phyloP scores from a whole-genome alignment of 83 land plant species.

The Larix sibirica region DNA sequence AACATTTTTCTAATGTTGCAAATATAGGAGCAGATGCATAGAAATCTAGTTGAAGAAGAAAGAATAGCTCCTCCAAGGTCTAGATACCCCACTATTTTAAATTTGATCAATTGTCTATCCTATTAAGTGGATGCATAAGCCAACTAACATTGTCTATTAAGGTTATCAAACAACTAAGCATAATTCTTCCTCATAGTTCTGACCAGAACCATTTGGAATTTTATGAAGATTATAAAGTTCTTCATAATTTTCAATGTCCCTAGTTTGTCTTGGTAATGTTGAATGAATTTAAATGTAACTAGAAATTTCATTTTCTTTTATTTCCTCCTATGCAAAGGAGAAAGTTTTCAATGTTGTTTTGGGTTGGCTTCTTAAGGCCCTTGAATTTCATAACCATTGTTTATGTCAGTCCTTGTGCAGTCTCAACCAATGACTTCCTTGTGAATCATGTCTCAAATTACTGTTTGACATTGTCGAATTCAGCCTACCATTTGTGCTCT shows the following conservation, averaged over 20 bases:
- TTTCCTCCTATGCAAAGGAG: neutral
- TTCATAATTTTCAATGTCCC: neutral
- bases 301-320: neutral
- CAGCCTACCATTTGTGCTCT: too few relatives aligned
- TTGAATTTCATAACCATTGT: too few relatives aligned
- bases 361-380: too few relatives aligned
- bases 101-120: neutral
- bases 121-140: conserved; percentile 4
- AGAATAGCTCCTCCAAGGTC: neutral
- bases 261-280: neutral
- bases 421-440: too few relatives aligned
- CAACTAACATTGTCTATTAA: conserved; percentile 11
- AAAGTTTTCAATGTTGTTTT: neutral
- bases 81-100: neutral
- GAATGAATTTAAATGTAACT: neutral
- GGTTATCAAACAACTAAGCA: neutral
- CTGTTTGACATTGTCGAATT: too few relatives aligned
- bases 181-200: neutral
- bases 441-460: too few relatives aligned
- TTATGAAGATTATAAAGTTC: too few relatives aligned
- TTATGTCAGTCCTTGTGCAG: too few relatives aligned
- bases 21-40: conserved; percentile 39
- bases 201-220: neutral
- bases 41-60: conserved; percentile 11
- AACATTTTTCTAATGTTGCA: conserved; percentile 37